phyloP scores from a whole-genome alignment of 2,329 filamentous ascomycete species.

The Seiridium cupressi region DNA sequence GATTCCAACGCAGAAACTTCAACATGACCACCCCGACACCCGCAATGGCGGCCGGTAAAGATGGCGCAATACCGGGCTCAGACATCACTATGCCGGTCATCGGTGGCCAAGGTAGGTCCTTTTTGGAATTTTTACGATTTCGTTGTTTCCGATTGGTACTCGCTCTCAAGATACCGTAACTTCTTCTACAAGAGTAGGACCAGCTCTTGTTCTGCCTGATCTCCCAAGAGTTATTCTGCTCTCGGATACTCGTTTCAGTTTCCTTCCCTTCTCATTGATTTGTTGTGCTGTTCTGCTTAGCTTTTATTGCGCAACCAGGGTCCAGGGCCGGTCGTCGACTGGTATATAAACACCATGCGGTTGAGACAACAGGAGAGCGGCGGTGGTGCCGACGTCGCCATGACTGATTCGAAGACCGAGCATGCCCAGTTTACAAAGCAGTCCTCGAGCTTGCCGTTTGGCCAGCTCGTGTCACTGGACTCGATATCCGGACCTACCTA shows the following conservation, averaged over 20 bases:
- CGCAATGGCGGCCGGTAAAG: conserved; percentile 10
- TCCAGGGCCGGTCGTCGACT: not conserved
- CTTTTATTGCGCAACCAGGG: not conserved
- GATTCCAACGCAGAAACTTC: conserved; percentile 18
- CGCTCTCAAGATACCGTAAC: conserved; percentile 1
- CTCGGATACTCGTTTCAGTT: not conserved
- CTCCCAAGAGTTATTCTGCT: conserved; percentile 3
- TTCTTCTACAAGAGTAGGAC: not conserved
- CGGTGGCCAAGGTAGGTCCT: conserved; percentile 18
- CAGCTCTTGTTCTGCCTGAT: conserved; percentile 10
- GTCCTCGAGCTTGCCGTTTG: conserved; percentile 57
- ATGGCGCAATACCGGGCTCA: conserved; percentile 7
- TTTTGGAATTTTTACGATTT: conserved; percentile 8
- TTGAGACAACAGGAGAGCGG: conserved; percentile 37
- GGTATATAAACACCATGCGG: conserved; percentile 21
- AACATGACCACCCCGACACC: conserved; percentile 4
- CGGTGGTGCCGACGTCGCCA: conserved; percentile 27
- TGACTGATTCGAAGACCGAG: conserved; percentile 26
- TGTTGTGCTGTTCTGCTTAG: not conserved
- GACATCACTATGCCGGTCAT: conserved; percentile 3
- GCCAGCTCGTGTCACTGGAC: conserved; percentile 51
- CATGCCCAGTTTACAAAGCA: conserved; percentile 35
- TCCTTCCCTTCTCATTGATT: conserved; percentile 5
- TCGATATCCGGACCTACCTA: conserved; percentile 85
- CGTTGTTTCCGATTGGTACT: conserved; percentile 10